phyloP scores from a whole-genome alignment of 352 stramenopile genomes.

The Pythium aquatile region DNA sequence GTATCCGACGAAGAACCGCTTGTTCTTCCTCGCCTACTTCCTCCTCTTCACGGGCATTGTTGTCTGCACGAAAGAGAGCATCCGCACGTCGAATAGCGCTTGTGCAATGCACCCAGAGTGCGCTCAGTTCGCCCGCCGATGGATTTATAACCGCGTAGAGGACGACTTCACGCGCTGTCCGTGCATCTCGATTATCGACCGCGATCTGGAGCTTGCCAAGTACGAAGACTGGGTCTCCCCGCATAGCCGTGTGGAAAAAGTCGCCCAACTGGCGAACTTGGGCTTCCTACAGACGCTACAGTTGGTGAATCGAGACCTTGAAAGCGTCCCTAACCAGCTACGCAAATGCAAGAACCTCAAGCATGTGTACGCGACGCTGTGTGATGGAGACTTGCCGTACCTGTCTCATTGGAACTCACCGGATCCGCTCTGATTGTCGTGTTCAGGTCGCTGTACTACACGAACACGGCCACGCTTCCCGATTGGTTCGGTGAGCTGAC shows the following conservation, averaged over 20 bases:
- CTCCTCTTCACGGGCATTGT: background rate
- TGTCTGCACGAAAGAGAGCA: slow-evolving; percentile 6
- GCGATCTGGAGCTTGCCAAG: slow-evolving; percentile 15
- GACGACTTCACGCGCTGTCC: slow-evolving; percentile 28
- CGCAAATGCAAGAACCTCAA: slow-evolving; percentile 30
- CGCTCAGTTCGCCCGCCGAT: slow-evolving; percentile 13
- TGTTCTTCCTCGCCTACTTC: slow-evolving; percentile 4
- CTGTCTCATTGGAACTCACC: no score
- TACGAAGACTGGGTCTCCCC: slow-evolving; percentile 30
- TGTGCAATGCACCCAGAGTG: slow-evolving; percentile 18
- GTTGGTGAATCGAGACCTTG: slow-evolving; percentile 34
- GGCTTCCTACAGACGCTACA: slow-evolving; percentile 35
- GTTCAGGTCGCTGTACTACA: slow-evolving; percentile 32
- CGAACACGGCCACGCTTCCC: slow-evolving; percentile 23
- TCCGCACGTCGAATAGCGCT: background rate
- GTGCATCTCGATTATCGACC: slow-evolving; percentile 33
- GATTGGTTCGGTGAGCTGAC: slow-evolving; percentile 30
- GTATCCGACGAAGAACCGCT: background rate
- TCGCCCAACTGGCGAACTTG: slow-evolving; percentile 29
- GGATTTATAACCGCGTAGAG: background rate
- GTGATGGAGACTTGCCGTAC: no score
- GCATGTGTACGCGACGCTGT: slow-evolving; percentile 30
- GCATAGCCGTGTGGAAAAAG: slow-evolving; percentile 15
- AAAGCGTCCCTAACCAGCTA: slow-evolving; percentile 23
- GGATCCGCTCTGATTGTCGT: no score